Percentiles rank a stretch among this genome's conserved stretches.
phyloP scores from a whole-genome alignment of 1,139 yeast genomes.

The Scheffersomyces parashehatae region DNA sequence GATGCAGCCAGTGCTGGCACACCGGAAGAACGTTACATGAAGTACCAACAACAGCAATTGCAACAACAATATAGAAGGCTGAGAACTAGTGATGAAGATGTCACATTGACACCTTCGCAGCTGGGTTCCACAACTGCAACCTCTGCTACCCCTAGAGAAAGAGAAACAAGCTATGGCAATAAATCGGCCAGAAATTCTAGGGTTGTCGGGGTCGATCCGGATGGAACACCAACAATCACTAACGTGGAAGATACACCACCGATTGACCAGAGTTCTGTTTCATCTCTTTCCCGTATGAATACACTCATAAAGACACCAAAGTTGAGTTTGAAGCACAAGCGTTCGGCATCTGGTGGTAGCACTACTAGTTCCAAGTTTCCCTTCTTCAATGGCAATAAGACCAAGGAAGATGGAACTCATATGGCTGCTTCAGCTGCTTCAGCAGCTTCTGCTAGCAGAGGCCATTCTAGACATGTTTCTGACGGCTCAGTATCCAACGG shows the following conservation, averaged over 20 bases:
- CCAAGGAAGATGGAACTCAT: constrained; percentile 8
- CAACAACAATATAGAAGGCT: constrained; percentile 3
- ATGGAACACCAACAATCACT: constrained; percentile 38
- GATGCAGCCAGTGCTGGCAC: constrained; percentile 1
- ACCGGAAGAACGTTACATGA: neutral
- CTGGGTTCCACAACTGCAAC: constrained; percentile 7
- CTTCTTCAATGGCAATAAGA: constrained; percentile 31
- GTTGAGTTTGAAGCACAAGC: constrained; percentile 37
- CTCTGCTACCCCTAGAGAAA: constrained; percentile 6
- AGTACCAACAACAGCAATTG: neutral
- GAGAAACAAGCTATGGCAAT: constrained; percentile 6
- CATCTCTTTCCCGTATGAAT: constrained; percentile 23
- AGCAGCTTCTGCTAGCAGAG: constrained; percentile 6
- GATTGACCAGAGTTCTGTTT: constrained; percentile 3
- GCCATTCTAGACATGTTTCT: constrained; percentile 43
- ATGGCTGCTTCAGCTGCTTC: too few species aligned
- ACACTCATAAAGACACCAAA: constrained; percentile 36
- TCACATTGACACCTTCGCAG: constrained; percentile 6
- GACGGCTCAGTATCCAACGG: constrained; percentile 40
- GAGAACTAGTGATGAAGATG: constrained; percentile 5
- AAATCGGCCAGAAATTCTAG: neutral
- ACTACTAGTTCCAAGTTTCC: constrained; percentile 30
- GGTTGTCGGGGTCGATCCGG: constrained; percentile 1
- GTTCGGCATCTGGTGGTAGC: constrained; percentile 44
- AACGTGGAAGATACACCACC: constrained; percentile 29